Base-by-base conservation (phyloP, 768 basidiomycete species). In the Favolaschia claudopus region DNA sequence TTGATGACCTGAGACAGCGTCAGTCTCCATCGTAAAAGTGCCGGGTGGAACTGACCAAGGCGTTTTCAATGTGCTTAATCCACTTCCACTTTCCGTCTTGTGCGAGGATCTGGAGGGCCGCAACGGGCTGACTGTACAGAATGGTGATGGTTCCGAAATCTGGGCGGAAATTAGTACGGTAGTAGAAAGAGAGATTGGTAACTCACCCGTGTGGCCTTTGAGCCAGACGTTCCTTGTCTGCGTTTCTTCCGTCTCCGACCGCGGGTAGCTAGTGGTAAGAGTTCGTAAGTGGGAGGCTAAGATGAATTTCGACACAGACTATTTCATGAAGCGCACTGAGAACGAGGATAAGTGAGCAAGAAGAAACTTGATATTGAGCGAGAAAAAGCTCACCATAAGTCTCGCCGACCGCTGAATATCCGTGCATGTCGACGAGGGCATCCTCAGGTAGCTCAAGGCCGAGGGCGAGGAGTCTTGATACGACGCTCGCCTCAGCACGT, bases 251-350 rank as follows among this genome's bases (percentile, higher is more conserved):
- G 82, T 82, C 31, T 73, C 66, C 1, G 77, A 72, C 24, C 82
- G 78, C 4, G 83, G 84, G 60, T 83, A 82, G 66, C 85, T 86
- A 42, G 22, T 22, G n/a, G n/a, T 51, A 17, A 42, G 36, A 34
- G 15, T 28, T 12, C 22, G n/a, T n/a, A n/a, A 43, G 36, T 22
- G 17, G 5, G 13, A 19, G 34, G 15, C 29, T 17, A 22, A 42
- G 13, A 50, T 25, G 19, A 15, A 37, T 15, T 9, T 24, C 25
- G 20, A 36, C 2, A 62, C 83, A 13, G 27, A 85, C 86, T 88
- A 89, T 74, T 88, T 87, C 85, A 88, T 87, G 69, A 83, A 87
- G 42, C 87, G 77, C 7, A 83, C 87, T 88, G 51, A 3, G 20
- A 22, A 33, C 52, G 15, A 8, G 42, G 53, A 29, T 13, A 37